These are phyloP conservation scores for Yamadazyma friedrichii DNA, from an alignment of 1,139 yeast species.

Conservation along the genomic window DNA sequence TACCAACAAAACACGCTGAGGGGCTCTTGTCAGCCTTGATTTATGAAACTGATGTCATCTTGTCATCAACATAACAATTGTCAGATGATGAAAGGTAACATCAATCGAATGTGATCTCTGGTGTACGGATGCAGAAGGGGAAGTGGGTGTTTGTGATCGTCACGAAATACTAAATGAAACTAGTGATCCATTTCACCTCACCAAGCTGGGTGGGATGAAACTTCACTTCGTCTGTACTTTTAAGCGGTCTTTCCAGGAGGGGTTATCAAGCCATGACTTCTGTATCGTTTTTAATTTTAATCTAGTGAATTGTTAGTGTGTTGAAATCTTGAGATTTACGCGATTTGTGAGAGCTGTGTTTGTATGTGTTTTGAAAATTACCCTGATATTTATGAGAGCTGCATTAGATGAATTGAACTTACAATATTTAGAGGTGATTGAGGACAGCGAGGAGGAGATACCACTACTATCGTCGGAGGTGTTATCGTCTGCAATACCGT, in stretches of 20 bases:
- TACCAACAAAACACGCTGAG: too few relatives aligned
- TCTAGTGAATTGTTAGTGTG: background rate
- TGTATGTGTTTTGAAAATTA: background rate
- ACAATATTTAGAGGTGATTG: conserved; percentile 4
- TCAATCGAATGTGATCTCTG: conserved; percentile 2
- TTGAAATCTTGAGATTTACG: conserved; percentile 3
- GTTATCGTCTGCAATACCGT: background rate
- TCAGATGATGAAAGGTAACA: background rate
- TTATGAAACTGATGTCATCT: too few relatives aligned
- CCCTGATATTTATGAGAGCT: background rate
- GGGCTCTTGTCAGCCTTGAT: too few relatives aligned
- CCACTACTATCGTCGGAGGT: conserved; percentile 3
- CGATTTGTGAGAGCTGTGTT: too few relatives aligned
- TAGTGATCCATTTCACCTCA: conserved; percentile 1
- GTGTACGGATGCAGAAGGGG: conserved; percentile 2
- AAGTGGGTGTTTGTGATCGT: conserved; percentile 1
- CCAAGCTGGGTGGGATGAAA: background rate
- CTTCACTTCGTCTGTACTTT: conserved; percentile 1
- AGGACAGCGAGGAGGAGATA: conserved; percentile 10
- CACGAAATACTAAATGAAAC: conserved; percentile 1
- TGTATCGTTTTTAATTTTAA: conserved; percentile 2
- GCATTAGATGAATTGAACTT: conserved; percentile 10
- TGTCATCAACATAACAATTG: too few relatives aligned
- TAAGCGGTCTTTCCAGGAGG: background rate
- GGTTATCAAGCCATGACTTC: conserved; percentile 1